Evolutionary conservation across 768 basidiomycete species (phyloP), one percentile per base, ranked within the genome.

Genomic region (Rhodotorula sphaerocarpa): DNA sequence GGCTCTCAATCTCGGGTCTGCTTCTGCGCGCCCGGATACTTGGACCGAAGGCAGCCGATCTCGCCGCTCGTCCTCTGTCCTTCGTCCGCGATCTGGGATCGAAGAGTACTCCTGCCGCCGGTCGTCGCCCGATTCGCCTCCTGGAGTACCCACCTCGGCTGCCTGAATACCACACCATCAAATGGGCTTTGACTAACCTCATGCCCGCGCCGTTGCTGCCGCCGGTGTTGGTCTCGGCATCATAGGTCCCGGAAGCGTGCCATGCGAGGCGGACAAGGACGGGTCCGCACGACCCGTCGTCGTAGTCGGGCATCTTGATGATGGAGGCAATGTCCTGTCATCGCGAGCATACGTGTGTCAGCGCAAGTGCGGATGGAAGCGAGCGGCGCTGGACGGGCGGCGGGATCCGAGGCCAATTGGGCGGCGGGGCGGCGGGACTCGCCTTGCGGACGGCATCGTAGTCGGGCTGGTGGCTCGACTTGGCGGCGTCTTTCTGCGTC

Each of bases 161-260:
- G n/a, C n/a, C n/a, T n/a, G n/a, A n/a, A n/a, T n/a, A n/a, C n/a
- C n/a, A n/a, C n/a, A n/a, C n/a, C n/a, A n/a, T n/a, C n/a, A n/a
- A n/a, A n/a, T n/a, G n/a, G n/a, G 27, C 39, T 7, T 18, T 3
- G 28, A 30, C 48, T 20, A 30, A 63, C 53, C 67, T 42, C 93
- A 99, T 99, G 27, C 92, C 96, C 6, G 93, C 93, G 69, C 89
- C 91, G 81, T 99, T 96, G 79, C 74, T 75, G 23, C 78, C 78
- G 50, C 78, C 78, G 25, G 76, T 74, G 50, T 74, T 88, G 87
- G 73, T 71, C 46, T 74, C 31, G 30, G 50, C 52, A 50, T 65
- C 66, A 54, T 58, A 58, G 10, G 58, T 66, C 0, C 59, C 59
- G 18, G 27, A 55, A 0, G 67, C 65, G 59, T 72, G 72, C 70